Conservation (phyloP, 2,329 filamentous ascomycete genomes). For the Elsinoe fawcettii region DNA sequence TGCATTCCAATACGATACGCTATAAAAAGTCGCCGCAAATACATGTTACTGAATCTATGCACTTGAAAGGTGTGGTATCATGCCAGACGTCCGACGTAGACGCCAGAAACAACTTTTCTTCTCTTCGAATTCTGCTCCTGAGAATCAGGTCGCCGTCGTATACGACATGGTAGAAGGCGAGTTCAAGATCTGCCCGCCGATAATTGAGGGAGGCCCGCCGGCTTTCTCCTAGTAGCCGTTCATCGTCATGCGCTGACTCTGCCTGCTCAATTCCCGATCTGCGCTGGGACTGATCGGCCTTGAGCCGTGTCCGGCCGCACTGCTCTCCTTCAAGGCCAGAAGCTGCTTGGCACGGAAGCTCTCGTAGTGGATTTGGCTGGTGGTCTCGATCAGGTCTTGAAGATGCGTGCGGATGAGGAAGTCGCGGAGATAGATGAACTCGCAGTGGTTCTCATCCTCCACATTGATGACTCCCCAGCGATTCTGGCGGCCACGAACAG, state of each 20-base stretch:
- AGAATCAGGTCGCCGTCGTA: background rate
- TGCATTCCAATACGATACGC: conserved; percentile 8
- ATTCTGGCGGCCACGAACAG: conserved; percentile 96
- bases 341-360: conserved; percentile 99
- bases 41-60: conserved; percentile 10
- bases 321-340: conserved; percentile 95
- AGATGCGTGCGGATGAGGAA: conserved; percentile 97
- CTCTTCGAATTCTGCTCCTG: background rate
- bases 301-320: conserved; percentile 71
- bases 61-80: conserved; percentile 13
- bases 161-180: conserved; percentile 1
- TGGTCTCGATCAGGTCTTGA: conserved; percentile 98
- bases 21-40: conserved; percentile 12
- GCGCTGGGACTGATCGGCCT: conserved; percentile 91
- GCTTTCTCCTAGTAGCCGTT: conserved; percentile 73
- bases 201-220: background rate
- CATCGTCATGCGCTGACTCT: conserved; percentile 96
- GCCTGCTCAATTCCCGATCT: conserved; percentile 91
- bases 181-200: background rate
- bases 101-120: conserved; percentile 3
- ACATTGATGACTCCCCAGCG: conserved; percentile 99
- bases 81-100: conserved; percentile 11
- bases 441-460: conserved; percentile 98
- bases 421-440: conserved; percentile 97
- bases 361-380: conserved; percentile 99